Percentiles rank a stretch among this genome's conserved stretches.
phyloP scores from a whole-genome alignment of 1,139 yeast species.

The Nakaseomyces delphensis region DNA sequence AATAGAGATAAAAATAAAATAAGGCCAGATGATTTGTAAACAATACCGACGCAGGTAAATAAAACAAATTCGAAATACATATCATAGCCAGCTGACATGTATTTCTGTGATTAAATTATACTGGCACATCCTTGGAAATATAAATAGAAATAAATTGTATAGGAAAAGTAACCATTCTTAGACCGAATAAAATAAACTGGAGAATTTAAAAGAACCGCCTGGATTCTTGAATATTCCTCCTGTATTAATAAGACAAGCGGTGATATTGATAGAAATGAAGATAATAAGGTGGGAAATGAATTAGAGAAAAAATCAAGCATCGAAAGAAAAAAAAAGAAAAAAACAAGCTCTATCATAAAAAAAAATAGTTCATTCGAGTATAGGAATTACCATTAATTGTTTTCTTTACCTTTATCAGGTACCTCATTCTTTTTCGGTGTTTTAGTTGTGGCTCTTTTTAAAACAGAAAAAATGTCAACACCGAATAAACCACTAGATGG shows the following conservation, averaged over 20 bases:
- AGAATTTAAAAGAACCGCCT: not conserved
- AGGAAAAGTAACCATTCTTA: no score
- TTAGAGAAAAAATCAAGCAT: not conserved
- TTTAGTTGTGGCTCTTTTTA: slow-evolving; percentile 39
- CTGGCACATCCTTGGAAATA: not conserved
- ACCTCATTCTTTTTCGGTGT: not conserved
- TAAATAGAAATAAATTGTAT: not conserved
- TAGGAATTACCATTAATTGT: not conserved
- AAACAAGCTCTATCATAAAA: not conserved
- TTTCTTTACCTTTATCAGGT: not conserved
- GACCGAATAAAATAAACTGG: not conserved
- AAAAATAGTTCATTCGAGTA: not conserved
- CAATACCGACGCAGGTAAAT: not conserved
- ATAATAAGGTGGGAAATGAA: not conserved
- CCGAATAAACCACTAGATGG: slow-evolving; percentile 41
- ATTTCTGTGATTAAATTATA: not conserved
- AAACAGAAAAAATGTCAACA: slow-evolving; percentile 49
- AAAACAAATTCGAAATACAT: not conserved
- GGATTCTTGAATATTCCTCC: not conserved
- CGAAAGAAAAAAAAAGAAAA: not conserved
- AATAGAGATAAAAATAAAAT: not conserved
- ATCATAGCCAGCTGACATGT: slow-evolving; percentile 3
- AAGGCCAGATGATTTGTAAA: not conserved
- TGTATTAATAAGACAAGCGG: not conserved
- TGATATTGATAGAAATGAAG: not conserved